A percentile compares a stretch with the other conserved stretches of the same genome.
Evolutionary conservation across 768 basidiomycete species (phyloP).

Genomic region (Russula sp.): DNA sequence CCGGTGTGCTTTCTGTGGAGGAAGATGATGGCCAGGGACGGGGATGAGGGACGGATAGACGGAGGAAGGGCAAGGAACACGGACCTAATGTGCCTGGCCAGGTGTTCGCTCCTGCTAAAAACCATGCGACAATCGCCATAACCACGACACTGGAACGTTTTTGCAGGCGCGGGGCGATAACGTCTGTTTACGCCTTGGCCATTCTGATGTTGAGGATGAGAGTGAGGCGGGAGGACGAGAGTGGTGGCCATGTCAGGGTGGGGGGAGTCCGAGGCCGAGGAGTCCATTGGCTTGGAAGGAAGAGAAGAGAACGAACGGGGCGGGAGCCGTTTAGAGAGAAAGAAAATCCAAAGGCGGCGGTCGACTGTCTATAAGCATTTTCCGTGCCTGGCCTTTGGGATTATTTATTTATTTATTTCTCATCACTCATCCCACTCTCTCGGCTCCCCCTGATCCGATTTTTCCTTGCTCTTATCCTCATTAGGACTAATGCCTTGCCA

Average conservation of each 20-base stretch:
- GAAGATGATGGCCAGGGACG: slow-evolving; percentile 20
- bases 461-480: slow-evolving; percentile 19
- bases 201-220: slow-evolving; percentile 15
- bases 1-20: slow-evolving; percentile 87
- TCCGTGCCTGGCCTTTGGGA: slow-evolving; percentile 10
- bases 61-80: slow-evolving; percentile 27
- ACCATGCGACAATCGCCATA: slow-evolving; percentile 97
- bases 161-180: slow-evolving; percentile 78
- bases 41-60: slow-evolving; percentile 21
- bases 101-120: slow-evolving; percentile 91
- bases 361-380: slow-evolving; percentile 16
- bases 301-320: not conserved
- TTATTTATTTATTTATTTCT: slow-evolving; percentile 2
- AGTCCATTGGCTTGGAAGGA: slow-evolving; percentile 8
- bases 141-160: slow-evolving; percentile 92
- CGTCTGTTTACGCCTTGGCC: slow-evolving; percentile 42
- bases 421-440: not conserved
- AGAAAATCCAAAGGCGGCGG: not conserved
- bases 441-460: slow-evolving; percentile 7
- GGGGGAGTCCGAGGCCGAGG: slow-evolving; percentile 8
- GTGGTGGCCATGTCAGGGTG: slow-evolving; percentile 15
- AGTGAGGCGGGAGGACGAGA: not conserved
- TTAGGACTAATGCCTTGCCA: slow-evolving; percentile 11
- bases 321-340: not conserved
- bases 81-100: slow-evolving; percentile 92